Evolutionary conservation across 1,284 basidiomycete genomes (phyloP).

Genomic region (Trametes versicolor): DNA sequence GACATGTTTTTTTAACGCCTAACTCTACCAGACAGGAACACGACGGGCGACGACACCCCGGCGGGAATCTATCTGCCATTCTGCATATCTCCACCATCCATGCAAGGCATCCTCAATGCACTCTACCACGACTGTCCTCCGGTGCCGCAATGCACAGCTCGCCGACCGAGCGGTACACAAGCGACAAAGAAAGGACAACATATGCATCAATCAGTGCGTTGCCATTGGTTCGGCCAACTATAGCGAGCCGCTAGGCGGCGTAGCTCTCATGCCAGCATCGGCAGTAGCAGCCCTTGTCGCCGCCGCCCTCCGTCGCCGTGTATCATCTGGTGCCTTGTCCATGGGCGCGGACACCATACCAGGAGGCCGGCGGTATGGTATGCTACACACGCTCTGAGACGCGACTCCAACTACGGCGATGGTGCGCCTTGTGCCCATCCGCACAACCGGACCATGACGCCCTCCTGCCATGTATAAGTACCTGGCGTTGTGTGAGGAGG

Average conservation of each 20-base stretch:
- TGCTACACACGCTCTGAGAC: slow-evolving; percentile 7
- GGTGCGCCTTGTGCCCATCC: not conserved
- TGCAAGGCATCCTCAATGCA: not conserved
- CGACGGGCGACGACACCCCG: not conserved
- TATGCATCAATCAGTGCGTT: not conserved
- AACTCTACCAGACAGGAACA: not conserved
- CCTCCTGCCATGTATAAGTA: not conserved
- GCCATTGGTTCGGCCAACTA: slow-evolving; percentile 1
- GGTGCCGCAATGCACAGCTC: slow-evolving; percentile 9
- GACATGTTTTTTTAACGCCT: not conserved
- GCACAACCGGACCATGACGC: not conserved
- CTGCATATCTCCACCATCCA: not conserved
- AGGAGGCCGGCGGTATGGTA: not conserved
- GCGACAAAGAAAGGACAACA: slow-evolving; percentile 10
- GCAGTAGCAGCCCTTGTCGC: not conserved
- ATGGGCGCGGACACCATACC: not conserved
- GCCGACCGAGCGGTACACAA: slow-evolving; percentile 3
- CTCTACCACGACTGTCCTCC: slow-evolving; percentile 8
- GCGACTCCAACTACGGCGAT: not conserved
- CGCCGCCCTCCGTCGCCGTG: not conserved
- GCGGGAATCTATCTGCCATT: slow-evolving; percentile 1
- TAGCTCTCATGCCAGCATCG: slow-evolving; percentile 1
- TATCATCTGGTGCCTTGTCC: not conserved
- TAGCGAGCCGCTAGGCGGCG: not conserved
- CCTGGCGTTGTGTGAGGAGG: not conserved